Evolutionary conservation across 1,284 basidiomycete genomes (phyloP), one percentile per base, ranked within the genome.

Genomic region (Athelia psychrophila): DNA sequence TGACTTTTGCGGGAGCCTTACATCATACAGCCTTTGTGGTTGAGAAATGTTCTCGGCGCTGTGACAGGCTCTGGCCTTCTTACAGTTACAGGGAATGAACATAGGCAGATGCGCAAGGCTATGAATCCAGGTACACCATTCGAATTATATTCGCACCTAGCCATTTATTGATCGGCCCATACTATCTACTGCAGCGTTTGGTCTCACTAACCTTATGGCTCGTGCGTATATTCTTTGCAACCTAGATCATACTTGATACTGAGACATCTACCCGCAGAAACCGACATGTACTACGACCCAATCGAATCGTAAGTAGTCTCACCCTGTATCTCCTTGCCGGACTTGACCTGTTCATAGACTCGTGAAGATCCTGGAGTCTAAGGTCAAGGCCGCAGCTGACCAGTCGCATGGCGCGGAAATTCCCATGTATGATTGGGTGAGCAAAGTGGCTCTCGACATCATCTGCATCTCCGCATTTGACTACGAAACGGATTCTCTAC

Each of bases 61-160:
- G 57, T 59, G 1, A 60, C 66, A 5, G 67, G 67, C 2, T 66
- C 61, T 54, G 67, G 67, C 2, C 55, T 69, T 13, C 54, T 68
- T 35, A 67, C 67, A 1, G 62, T 64, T 2, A 64, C 65, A 13
- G 67, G 67, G 19, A 58, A 63, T 45, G 65, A 65, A 36, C 66
- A 68, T 49, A 62, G 58, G 49, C 55, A 57, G 48, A 67, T 68
- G 65, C 59, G 66, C n/a, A 63, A 61, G 40, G 59, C 60, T 5
- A 63, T 69, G 59, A 65, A 63, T 44, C 63, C 65, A 6, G 27
- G 27, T 30, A 13, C 27, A 13, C 13, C 6, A 30, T 13, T 13
- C 5, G 27, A 30, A 30, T 13, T 13, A 5, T 30, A 5, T 13
- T 30, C 27, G 27, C 5, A 30, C 13, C 13, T 30, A 6, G 27